These are phyloP conservation scores for Gremmenia infestans DNA, from an alignment of 2,329 filamentous ascomycete species.

Conservation along the genomic window DNA sequence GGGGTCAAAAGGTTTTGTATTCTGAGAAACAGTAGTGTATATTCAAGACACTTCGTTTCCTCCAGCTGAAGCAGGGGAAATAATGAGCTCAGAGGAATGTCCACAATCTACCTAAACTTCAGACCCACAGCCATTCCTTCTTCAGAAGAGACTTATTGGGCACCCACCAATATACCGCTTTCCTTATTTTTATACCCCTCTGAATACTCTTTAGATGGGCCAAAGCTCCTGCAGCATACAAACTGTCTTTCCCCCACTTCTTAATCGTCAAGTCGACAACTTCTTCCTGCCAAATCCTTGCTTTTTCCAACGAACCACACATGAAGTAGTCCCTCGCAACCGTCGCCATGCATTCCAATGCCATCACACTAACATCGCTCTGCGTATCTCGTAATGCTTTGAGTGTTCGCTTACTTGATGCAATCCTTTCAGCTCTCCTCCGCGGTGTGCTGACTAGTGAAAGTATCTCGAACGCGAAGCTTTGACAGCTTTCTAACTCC, in stretches of 20 bases:
- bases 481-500: no score
- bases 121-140: background rate
- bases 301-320: constrained; percentile 1
- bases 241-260: constrained; percentile 1
- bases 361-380: background rate
- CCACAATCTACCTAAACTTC: no score
- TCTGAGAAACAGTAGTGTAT: no score
- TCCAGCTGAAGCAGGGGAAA: no score
- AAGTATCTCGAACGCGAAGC: no score
- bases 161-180: constrained; percentile 5
- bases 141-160: constrained; percentile 1
- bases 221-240: background rate
- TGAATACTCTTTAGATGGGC: background rate
- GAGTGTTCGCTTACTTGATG: background rate
- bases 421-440: background rate
- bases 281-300: constrained; percentile 1
- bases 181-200: background rate
- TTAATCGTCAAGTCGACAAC: background rate
- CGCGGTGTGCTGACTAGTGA: no score
- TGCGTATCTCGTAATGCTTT: background rate
- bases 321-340: constrained; percentile 5
- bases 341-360: background rate
- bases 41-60: no score
- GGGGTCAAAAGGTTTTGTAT: no score
- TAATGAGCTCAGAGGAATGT: no score